Evolutionary conservation across 2,329 filamentous ascomycete species (phyloP), one percentile per base, ranked within the genome.

Genomic region (Hypocreales sp.): DNA sequence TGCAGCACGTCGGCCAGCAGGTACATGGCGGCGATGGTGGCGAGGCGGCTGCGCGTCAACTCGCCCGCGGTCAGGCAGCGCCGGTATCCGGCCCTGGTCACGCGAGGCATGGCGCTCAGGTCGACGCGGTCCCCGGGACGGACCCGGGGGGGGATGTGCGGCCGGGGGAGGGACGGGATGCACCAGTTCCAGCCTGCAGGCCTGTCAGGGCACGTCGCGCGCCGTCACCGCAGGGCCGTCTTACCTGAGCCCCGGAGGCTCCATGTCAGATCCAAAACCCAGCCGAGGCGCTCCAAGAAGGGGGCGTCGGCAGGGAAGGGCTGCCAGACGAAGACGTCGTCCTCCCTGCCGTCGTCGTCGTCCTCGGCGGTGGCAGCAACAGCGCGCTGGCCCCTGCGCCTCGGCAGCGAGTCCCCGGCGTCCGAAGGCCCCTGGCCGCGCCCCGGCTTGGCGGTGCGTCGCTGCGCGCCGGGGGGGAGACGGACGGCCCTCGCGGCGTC

Each of bases 1-100:
- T 79, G 79, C 28, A 81, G 49, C 6, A 72, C 31, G 48, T 94
- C 87, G 7, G 93, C 56, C 7, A 67, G 34, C 9, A 90, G 36
- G 44, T 81, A 90, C 36, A 61, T 58, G 20, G 64, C 30, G 3
- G 68, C 29, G n/a, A 76, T 52, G 5, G 44, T 55, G 7, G 48
- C 31, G 8, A 72, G 32, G 15, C 60, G 59, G 11, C 43, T 38
- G 30, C 50, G 46, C 22, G 74, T 31, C 23, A 76, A 61, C 4
- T 54, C 42, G 14, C 38, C 39, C 20, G 55, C 51, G 5, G 58
- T 64, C 5, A 48, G 38, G 31, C 48, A 53, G 14, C 60, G 55
- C 27, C 44, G 42, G 39, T 58, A 65, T 15, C 70, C 70, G 18
- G 58, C 48, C 10, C 40, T 43, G 6, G 61, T 64, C 25, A 37